Evolutionary conservation across 2,329 filamentous ascomycete genomes (phyloP).

Genomic region (Rutstroemia sydowiana): DNA sequence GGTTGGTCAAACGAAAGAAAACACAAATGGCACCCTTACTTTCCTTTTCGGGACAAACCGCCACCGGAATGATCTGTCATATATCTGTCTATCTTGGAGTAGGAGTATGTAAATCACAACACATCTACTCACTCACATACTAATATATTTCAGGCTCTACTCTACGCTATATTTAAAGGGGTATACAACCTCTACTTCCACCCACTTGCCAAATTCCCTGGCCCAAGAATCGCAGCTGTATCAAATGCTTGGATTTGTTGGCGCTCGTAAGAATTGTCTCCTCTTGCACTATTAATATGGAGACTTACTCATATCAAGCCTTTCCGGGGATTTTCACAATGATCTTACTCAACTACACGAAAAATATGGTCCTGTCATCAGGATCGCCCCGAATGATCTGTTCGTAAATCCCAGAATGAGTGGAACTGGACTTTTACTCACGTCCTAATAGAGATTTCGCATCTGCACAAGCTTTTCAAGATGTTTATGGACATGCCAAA

Average conservation of each 20-base stretch:
- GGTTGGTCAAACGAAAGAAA: not conserved
- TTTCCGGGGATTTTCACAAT: not conserved
- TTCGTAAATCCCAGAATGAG: not conserved
- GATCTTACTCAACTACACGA: not conserved
- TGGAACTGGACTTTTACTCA: not conserved
- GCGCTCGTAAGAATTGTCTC: not conserved
- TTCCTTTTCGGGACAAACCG: not conserved
- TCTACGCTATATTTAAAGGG: not conserved
- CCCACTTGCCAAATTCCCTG: conserved; percentile 7
- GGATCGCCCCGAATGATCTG: conserved; percentile 2
- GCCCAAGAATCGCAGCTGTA: conserved; percentile 4
- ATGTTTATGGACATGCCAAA: conserved; percentile 7
- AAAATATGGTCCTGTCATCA: conserved; percentile 1
- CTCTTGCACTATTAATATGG: not conserved
- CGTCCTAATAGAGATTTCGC: not conserved
- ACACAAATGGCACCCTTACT: not conserved
- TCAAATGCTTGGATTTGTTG: not conserved
- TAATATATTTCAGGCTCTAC: not conserved
- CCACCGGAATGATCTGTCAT: not conserved
- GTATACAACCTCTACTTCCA: conserved; percentile 7
- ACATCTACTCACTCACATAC: not conserved
- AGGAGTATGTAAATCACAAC: not conserved
- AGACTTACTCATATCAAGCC: not conserved
- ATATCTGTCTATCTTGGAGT: not conserved
- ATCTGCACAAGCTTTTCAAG: conserved; percentile 4